A percentile compares a stretch with the other conserved stretches of the same genome.
Evolutionary conservation across 1,284 basidiomycete genomes (phyloP).

Genomic region (Boletellus deceptivus): DNA sequence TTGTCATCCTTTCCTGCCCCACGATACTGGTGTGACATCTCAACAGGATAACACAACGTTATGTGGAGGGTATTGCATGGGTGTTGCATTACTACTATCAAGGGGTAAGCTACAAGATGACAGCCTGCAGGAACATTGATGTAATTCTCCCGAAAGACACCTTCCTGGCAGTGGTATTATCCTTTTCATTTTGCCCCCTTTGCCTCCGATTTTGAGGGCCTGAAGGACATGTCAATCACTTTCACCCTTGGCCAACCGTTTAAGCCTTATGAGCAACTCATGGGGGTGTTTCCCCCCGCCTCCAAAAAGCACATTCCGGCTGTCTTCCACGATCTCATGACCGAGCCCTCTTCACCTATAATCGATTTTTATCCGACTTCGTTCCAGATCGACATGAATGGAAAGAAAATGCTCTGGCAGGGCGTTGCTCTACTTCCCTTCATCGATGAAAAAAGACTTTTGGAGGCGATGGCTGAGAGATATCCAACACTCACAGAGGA

Average conservation of each 20-base stretch:
- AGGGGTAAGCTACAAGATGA: conserved; percentile 51
- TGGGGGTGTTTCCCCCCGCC: conserved; percentile 92
- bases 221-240: conserved; percentile 76
- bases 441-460: conserved; percentile 84
- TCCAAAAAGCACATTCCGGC: conserved; percentile 75
- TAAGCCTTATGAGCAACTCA: conserved; percentile 96
- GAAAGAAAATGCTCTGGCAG: conserved; percentile 99
- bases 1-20: conserved; percentile 27
- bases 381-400: conserved; percentile 99
- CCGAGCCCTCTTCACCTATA: conserved; percentile 84
- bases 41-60: conserved; percentile 73
- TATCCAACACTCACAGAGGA: conserved; percentile 78
- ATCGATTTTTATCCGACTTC: conserved; percentile 93
- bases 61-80: conserved; percentile 96
- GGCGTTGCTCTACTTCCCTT: conserved; percentile 96
- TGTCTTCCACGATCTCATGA: conserved; percentile 90
- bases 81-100: conserved; percentile 98
- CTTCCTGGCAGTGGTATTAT: conserved; percentile 99
- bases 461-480: conserved; percentile 78
- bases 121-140: conserved; percentile 6
- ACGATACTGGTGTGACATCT: conserved; percentile 12
- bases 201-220: conserved; percentile 89
- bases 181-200: conserved; percentile 99
- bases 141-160: conserved; percentile 53
- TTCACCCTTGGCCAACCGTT: conserved; percentile 86